phyloP scores from a whole-genome alignment of 2,329 filamentous ascomycete genomes.

The Colletotrichum tabaci region DNA sequence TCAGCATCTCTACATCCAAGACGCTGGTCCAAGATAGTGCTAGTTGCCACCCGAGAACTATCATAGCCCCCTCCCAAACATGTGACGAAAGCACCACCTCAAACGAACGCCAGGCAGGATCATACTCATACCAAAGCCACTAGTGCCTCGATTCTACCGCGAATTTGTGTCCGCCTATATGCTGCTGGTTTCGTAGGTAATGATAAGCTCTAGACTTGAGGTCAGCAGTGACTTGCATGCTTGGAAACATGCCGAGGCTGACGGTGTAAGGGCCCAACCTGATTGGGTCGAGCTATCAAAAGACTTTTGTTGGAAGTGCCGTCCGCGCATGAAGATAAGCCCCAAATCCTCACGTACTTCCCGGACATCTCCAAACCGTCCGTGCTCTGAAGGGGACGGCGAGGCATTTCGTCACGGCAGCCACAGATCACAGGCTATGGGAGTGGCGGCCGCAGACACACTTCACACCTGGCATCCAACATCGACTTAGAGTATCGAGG shows the following conservation, averaged over 20 bases:
- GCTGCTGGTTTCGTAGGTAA: background rate
- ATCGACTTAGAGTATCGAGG: background rate
- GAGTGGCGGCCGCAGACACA: background rate
- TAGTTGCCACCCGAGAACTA: slow-evolving; percentile 1
- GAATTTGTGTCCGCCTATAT: background rate
- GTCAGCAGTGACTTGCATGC: background rate
- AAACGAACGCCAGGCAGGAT: background rate
- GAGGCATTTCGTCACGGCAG: slow-evolving; percentile 33
- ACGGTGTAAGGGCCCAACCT: background rate
- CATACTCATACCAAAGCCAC: background rate
- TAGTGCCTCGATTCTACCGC: background rate
- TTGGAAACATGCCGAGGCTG: slow-evolving; percentile 21
- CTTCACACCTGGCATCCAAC: too few species aligned
- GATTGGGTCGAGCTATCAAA: slow-evolving; percentile 14
- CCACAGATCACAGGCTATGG: slow-evolving; percentile 33
- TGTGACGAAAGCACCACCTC: background rate
- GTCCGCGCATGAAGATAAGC: slow-evolving; percentile 25
- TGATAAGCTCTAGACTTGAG: background rate
- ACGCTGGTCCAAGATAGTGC: background rate
- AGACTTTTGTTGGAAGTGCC: background rate
- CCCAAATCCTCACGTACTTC: slow-evolving; percentile 37
- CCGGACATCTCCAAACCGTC: slow-evolving; percentile 42
- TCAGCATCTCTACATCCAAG: background rate
- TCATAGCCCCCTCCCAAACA: background rate
- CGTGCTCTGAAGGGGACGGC: slow-evolving; percentile 8